Base-by-base conservation (phyloP, 106 monocot genomes). In the Agapanthus africanus region DNA sequence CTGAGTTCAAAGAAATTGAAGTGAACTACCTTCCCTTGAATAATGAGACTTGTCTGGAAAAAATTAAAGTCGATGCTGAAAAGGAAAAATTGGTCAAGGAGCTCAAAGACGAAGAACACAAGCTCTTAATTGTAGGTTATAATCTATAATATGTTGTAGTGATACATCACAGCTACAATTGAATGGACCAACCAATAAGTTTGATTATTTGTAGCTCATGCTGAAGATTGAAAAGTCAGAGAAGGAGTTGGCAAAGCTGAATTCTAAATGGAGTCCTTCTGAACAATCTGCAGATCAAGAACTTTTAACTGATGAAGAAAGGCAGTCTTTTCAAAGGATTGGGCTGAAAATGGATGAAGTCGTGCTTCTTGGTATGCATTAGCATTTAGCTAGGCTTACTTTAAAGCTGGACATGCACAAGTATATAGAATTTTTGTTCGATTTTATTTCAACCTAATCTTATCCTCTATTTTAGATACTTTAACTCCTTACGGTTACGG, bases 271-370 rank as follows among this genome's bases (percentile, higher is more conserved):
- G 83, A 79, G 78, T 64, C 72, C 78, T 60, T 77, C 79, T 66
- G 76, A 73, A 39, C 71, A 74, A 70, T 68, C 67, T 74, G 69
- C 69, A 37, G 95, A 95, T 60, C 77, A 69, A 71, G 95, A 95
- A 78, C 71, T 91, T 32, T 72, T 95, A 38, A 95, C 91, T 26
- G 91, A 88, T 66, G 91, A 95, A 74, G 95, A 95, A 81, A 87
- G 73, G 62, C 71, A 73, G n/a, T 70, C 83, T 49, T 79, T 84
- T 32, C 37, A 63, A 63, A 88, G 70, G 44, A 84, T 88, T 33
- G 91, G 91, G 21, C 70, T 83, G 57, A 88, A 84, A 71, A 95
- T 91, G 91, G 88, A 95, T 70, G 77, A 86, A 67, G 71, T 75
- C 49, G 38, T 95, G 54, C 61, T 84, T 33, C 64, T 95, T 19